Conservation (phyloP, 257 asterid genomes). For the Solanum piurae region DNA sequence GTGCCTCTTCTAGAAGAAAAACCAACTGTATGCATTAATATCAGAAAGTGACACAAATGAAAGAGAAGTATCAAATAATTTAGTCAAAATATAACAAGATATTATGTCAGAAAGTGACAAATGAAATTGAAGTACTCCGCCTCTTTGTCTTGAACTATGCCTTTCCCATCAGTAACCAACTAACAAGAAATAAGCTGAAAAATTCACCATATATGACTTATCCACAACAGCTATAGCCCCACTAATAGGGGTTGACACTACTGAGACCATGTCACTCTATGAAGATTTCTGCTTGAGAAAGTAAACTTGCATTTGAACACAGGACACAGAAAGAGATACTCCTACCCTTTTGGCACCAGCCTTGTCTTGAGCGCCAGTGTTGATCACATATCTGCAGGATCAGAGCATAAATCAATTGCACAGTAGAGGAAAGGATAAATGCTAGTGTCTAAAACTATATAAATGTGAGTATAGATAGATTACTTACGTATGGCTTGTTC, state of each 20-base stretch:
- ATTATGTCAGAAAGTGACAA: background rate
- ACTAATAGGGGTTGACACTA: background rate
- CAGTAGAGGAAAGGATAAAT: background rate
- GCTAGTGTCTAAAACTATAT: too few species aligned
- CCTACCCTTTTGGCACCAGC: slow-evolving; percentile 84
- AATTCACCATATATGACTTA: background rate
- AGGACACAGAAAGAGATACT: background rate
- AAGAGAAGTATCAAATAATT: background rate
- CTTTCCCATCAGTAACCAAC: background rate
- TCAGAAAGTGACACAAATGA: background rate
- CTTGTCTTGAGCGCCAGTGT: slow-evolving; percentile 88
- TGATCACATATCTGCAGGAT: slow-evolving; percentile 65
- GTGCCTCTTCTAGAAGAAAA: background rate
- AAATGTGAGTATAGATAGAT: background rate
- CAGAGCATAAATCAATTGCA: slow-evolving; percentile 1
- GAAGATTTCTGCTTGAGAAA: background rate
- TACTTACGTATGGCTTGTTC: slow-evolving; percentile 76
- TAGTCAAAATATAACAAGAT: background rate
- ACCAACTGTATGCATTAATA: background rate
- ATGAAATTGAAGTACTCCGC: background rate
- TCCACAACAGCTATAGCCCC: background rate
- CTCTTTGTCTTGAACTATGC: background rate
- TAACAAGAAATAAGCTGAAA: background rate
- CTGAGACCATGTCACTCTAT: background rate
- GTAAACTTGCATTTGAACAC: background rate